phyloP scores from a whole-genome alignment of 129 eudicot species.

The Ambrosia artemisiifolia region DNA sequence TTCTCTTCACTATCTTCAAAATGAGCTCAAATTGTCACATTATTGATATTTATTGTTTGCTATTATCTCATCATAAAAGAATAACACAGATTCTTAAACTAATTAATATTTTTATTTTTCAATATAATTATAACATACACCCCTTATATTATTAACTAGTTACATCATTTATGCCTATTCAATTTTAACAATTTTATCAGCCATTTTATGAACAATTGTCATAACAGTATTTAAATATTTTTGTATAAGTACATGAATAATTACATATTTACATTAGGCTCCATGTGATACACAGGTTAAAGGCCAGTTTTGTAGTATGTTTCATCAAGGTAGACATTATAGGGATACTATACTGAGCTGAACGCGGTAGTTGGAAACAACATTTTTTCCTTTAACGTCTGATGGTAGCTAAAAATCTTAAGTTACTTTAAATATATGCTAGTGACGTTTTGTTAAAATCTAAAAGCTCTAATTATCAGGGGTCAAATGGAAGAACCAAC shows the following conservation, averaged over 20 bases:
- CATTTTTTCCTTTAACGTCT: neutral
- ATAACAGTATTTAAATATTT: neutral
- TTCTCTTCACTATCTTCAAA: neutral
- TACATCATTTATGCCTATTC: neutral
- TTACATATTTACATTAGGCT: neutral
- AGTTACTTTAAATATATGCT: neutral
- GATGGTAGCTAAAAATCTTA: conserved; percentile 6
- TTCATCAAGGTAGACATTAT: neutral
- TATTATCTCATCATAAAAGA: neutral
- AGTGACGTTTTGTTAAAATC: neutral
- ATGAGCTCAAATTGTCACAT: neutral
- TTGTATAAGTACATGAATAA: neutral
- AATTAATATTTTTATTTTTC: neutral
- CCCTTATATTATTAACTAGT: neutral
- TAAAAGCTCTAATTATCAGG: conserved; percentile 41
- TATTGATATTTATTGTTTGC: neutral
- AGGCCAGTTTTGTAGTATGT: neutral
- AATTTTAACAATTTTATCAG: no score
- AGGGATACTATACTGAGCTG: neutral
- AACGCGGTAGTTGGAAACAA: neutral
- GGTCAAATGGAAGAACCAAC: conserved; percentile 65
- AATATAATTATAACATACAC: neutral
- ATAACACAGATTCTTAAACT: neutral
- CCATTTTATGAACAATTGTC: neutral
- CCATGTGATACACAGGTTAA: neutral